A percentile compares a stretch with the other conserved stretches of the same genome.
Conservation (phyloP, 345 rosid genomes). For the Acer yangbiense region DNA sequence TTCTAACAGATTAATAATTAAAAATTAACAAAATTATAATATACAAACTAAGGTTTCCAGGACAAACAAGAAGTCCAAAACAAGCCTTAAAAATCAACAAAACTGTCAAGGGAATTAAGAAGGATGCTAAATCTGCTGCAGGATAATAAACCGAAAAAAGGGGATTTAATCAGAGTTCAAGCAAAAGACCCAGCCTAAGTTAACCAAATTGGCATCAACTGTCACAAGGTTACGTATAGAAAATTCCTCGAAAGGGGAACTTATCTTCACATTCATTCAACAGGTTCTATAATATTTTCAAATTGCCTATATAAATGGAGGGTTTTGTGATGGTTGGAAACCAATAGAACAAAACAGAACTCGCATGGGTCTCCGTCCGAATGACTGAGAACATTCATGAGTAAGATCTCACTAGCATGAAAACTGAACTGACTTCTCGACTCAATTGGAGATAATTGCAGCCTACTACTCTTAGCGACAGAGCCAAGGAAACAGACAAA, state of each 20-base stretch:
- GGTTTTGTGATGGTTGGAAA: background rate
- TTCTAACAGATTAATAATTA: background rate
- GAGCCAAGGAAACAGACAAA: background rate
- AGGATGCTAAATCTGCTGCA: background rate
- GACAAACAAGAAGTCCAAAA: background rate
- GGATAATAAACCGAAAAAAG: background rate
- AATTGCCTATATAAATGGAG: background rate
- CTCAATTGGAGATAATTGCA: background rate
- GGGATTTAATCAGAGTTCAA: background rate
- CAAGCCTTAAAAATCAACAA: background rate
- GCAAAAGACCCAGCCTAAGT: background rate
- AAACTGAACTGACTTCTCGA: background rate
- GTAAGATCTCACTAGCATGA: slow-evolving; percentile 5
- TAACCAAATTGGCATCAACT: background rate
- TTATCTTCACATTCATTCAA: background rate
- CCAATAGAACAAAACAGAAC: slow-evolving; percentile 2
- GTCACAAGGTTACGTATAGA: background rate
- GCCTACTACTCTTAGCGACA: slow-evolving; percentile 7
- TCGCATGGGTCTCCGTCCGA: background rate
- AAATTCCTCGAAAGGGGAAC: background rate
- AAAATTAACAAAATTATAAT: background rate
- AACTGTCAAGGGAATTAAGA: background rate
- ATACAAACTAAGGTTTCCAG: background rate
- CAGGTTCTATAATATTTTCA: background rate
- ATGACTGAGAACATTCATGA: background rate